A percentile compares a stretch with the other conserved stretches of the same genome.
Evolutionary conservation across 106 monocot species (phyloP).

Genomic region (Apostasia ramifera): DNA sequence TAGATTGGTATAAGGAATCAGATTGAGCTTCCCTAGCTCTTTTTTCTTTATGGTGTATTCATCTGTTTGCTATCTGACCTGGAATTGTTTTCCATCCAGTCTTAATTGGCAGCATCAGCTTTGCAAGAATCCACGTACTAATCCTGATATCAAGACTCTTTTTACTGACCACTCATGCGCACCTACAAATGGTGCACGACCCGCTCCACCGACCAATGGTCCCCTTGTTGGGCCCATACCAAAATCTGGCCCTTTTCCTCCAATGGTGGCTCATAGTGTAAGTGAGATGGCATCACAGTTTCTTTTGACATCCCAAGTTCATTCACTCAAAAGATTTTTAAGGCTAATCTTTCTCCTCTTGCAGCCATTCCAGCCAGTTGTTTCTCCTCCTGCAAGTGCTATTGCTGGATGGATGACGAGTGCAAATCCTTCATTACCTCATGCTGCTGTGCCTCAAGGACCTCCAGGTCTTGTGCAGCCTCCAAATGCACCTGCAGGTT

Average conservation of each 20-base stretch:
- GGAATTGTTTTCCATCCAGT: constrained; percentile 23
- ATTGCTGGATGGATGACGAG: constrained; percentile 96
- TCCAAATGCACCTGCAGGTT: constrained; percentile 52
- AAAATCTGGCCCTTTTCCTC: constrained; percentile 80
- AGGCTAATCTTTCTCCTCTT: neutral
- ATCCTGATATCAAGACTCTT: constrained; percentile 97
- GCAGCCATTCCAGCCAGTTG: constrained; percentile 95
- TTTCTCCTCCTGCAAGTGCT: constrained; percentile 76
- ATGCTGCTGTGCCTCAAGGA: constrained; percentile 77
- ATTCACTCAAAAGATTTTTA: neutral
- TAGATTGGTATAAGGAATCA: too few species aligned
- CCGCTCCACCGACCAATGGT: constrained; percentile 56
- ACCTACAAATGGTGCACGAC: constrained; percentile 68
- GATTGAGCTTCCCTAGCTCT: too few species aligned
- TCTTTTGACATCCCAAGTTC: neutral
- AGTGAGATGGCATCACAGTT: constrained; percentile 10
- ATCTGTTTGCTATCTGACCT: too few species aligned
- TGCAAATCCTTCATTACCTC: constrained; percentile 71
- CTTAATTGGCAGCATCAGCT: constrained; percentile 99
- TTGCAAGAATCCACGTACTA: constrained; percentile 94
- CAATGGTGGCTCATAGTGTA: constrained; percentile 75
- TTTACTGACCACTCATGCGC: constrained; percentile 92
- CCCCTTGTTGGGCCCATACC: constrained; percentile 79
- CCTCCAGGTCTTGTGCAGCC: constrained; percentile 76
- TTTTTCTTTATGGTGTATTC: too few species aligned